Conservation (phyloP, 148 eudicot species). For the Rhododendron ferrugineum region DNA sequence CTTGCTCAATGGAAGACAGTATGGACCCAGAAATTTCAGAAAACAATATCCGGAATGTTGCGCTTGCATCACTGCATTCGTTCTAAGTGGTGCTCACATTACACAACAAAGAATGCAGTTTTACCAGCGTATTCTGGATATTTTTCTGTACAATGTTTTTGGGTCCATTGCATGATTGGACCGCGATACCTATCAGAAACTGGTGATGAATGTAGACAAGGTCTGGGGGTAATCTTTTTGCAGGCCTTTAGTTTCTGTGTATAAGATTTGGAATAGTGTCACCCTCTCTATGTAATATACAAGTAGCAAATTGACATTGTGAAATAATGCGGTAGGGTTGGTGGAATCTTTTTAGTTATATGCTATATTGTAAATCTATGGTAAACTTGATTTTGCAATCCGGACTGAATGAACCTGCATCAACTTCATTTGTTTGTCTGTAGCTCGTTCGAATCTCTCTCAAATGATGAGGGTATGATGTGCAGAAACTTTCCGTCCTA, state of each 20-base stretch:
- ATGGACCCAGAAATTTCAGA: not conserved
- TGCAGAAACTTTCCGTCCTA: not conserved
- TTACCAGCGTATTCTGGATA: not conserved
- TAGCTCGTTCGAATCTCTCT: not conserved
- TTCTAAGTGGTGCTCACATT: not conserved
- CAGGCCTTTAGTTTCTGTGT: not conserved
- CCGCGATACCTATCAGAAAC: not conserved
- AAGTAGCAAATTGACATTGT: not conserved
- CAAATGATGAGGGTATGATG: not conserved
- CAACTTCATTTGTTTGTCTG: not conserved
- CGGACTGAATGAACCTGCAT: not conserved
- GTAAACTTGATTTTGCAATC: not conserved
- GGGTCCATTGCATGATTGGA: not conserved
- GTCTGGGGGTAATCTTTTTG: not conserved
- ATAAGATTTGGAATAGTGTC: not conserved
- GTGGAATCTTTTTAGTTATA: not conserved
- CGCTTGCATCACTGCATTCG: not conserved
- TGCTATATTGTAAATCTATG: not conserved
- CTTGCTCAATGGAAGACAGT: not conserved
- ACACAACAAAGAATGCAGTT: not conserved
- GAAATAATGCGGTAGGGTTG: not conserved
- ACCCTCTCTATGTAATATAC: slow-evolving; percentile 4
- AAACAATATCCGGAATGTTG: not conserved
- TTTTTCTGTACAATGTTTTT: not conserved
- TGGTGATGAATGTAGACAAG: not conserved